Evolutionary conservation across 176 grass and related monocot species (phyloP).

Genomic region (Triticum urartu): DNA sequence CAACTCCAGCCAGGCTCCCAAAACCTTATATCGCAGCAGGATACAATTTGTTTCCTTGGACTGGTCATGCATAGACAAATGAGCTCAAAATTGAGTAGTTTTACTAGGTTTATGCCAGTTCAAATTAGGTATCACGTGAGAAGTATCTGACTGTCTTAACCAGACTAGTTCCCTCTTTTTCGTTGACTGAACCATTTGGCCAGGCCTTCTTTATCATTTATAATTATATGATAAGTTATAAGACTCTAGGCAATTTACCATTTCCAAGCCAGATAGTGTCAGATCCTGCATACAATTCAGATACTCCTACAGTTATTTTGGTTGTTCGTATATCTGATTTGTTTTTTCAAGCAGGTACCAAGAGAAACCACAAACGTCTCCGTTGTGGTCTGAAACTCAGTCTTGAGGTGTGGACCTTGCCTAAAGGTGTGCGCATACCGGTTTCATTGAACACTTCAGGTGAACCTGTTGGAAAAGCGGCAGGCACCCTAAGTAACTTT

Average conservation of each 20-base stretch:
- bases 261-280: background rate
- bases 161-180: background rate
- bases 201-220: background rate
- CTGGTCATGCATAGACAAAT: background rate
- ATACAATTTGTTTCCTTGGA: background rate
- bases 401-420: slow-evolving; percentile 49
- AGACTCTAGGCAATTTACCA: background rate
- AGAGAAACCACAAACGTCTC: background rate
- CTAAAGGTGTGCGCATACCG: slow-evolving; percentile 37
- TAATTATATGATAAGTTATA: slow-evolving; percentile 10
- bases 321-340: slow-evolving; percentile 15
- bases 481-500: slow-evolving; percentile 37
- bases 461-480: slow-evolving; percentile 41
- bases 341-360: slow-evolving; percentile 15
- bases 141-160: background rate
- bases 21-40: background rate
- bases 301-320: background rate
- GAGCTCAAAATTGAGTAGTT: background rate
- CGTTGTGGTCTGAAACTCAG: slow-evolving; percentile 38
- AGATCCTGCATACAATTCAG: slow-evolving; percentile 18
- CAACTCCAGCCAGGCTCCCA: background rate
- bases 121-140: background rate
- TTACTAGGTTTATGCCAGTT: slow-evolving; percentile 1
- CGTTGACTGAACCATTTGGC: slow-evolving; percentile 7
- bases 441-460: slow-evolving; percentile 42